Evolutionary conservation across 2,329 filamentous ascomycete genomes (phyloP), one percentile per base, ranked within the genome.

Genomic region (Claviceps quebecensis): DNA sequence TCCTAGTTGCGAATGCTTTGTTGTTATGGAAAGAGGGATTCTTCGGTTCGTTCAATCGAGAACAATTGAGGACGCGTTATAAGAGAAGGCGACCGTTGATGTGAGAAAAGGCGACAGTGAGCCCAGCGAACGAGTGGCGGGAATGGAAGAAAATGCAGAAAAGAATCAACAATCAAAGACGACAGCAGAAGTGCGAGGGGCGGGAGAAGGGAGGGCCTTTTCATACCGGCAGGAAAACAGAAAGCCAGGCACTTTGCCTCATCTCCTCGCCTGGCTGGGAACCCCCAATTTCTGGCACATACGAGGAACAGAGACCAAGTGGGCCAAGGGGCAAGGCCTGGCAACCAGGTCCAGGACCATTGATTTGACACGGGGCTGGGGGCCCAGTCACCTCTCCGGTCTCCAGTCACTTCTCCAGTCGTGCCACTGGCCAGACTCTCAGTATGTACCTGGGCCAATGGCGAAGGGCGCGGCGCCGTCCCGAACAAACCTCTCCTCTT

Each of bases 41-140:
- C 11, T 23, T 47, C 14, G 23, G 16, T 22, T 36, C 41, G 40
- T 19, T 51, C 40, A 37, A 50, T 41, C 8, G 39, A 45, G 34
- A 45, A 50, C 17, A 40, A n/a, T 8, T 17, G 16, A 8, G 38
- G 40, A 23, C 41, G 49, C 36, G 51, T 44, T 45, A 34, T 46
- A 47, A 50, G 50, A n/a, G 43, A 37, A 55, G 55, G 51, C 52
- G 60, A 63, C 61, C 16, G 41, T 40, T 19, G 29, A 34, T 34
- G 29, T 34, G 29, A 11, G 9, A 34, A 50, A 45, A 55, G 55
- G 52, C 52, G 60, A 63, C 62, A 62, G 59, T 55, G 57, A 51
- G 56, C 61, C 60, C 57, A 58, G 61, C 61, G 65, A 69, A 68
- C 65, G 66, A 69, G 63, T 54, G 67, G 62, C 63, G 55, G 58